Evolutionary conservation across 106 monocot genomes (phyloP), one percentile per base, ranked within the genome.

Genomic region (Acanthochlamys bracteata): DNA sequence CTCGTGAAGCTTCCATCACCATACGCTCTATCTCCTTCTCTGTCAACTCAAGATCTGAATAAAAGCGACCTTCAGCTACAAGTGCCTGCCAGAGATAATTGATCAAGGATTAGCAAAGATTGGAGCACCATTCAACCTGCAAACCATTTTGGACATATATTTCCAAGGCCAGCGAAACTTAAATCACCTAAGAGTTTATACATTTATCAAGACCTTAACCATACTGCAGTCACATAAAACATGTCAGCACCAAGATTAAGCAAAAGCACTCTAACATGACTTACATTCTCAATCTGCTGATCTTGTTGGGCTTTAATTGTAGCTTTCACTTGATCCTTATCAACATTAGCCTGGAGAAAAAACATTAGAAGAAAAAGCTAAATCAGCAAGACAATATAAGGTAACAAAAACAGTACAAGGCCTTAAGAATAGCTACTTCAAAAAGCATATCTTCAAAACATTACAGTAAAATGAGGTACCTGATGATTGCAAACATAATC

Each of bases 251-350:
- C n/a, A n/a, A 67, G 25, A 63, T 53, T n/a, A 57, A 40, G n/a
- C 25, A 67, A 7, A 13, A 55, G 3, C 64, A 71, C n/a, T 7
- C 43, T 8, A 43, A 13, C 7, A 43, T 43, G 13, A 39, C 84
- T 83, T 78, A 84, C 98, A 81, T 92, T 98, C 42, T 98, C 92
- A 71, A 98, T 98, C 75, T 92, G 98, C 65, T 89, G 88, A 33
- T 98, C 92, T 86, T 98, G 98, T 60, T 98, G 98, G 41, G 92
- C 92, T 83, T 83, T 88, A 17, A 98, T 92, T 51, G 88, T 92
- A 79, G 91, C 92, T 77, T 98, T 98, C 68, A 98, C 88, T 66
- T 74, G 85, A 59, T 98, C 98, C 74, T 75, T 92, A 74, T 89
- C 81, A 59, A 85, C 59, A 63, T 98, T 91, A 61, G 71, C 66